Percentiles rank a stretch among this genome's conserved stretches.
Conservation (phyloP, 495 filamentous ascomycete genomes). For the Penicillium chermesinum region DNA sequence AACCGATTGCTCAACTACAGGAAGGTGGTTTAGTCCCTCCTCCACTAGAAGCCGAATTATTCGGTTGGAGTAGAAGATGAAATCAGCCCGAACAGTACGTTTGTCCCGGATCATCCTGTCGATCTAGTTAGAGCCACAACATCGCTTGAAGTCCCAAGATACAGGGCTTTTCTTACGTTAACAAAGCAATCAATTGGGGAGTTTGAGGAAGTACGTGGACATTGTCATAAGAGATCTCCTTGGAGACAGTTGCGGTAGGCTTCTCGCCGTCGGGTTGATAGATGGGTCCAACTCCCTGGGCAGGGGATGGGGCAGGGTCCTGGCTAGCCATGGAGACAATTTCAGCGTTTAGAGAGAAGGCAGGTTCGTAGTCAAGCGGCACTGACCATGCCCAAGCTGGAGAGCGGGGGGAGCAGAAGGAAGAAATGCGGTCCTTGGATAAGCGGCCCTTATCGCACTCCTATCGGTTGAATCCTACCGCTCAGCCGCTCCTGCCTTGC, state of each 20-base stretch:
- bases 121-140: conserved; percentile 9
- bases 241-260: conserved; percentile 86
- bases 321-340: conserved; percentile 21
- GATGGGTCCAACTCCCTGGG: conserved; percentile 69
- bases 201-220: conserved; percentile 89
- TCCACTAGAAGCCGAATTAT: conserved; percentile 98
- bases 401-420: neutral
- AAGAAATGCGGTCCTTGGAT: neutral
- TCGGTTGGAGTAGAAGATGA: conserved; percentile 98
- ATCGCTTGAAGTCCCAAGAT: neutral
- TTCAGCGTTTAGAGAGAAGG: neutral
- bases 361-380: neutral
- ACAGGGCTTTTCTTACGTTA: conserved; percentile 66
- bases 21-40: conserved; percentile 94
- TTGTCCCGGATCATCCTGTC: conserved; percentile 89
- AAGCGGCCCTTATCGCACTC: neutral
- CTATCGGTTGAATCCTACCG: neutral
- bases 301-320: conserved; percentile 49
- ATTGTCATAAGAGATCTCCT: conserved; percentile 73
- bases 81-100: conserved; percentile 83
- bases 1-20: conserved; percentile 78
- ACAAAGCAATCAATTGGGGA: conserved; percentile 89
- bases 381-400: neutral
- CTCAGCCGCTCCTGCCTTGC: neutral
- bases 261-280: conserved; percentile 74